phyloP scores from a whole-genome alignment of 1,284 basidiomycete species.

The Fomitiporia mediterranea region DNA sequence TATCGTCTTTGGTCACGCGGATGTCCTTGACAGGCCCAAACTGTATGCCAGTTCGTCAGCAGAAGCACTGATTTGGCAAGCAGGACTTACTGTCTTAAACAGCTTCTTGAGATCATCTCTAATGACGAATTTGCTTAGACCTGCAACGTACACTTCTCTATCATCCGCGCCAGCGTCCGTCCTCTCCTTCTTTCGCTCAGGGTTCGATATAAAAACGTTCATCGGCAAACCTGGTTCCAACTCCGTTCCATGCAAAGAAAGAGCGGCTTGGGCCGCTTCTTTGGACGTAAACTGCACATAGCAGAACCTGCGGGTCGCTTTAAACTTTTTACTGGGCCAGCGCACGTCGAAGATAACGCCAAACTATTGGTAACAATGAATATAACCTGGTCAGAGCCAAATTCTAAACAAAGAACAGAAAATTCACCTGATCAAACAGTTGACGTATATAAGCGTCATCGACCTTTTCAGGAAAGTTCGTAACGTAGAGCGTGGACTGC shows the following conservation, averaged over 20 bases:
- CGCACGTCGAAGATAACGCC: constrained; percentile 91
- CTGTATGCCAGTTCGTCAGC: constrained; percentile 37
- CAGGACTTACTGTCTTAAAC: constrained; percentile 60
- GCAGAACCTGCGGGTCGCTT: constrained; percentile 85
- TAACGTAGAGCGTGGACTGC: constrained; percentile 93
- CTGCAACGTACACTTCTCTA: constrained; percentile 81
- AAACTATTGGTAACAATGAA: constrained; percentile 53
- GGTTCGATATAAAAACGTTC: constrained; percentile 87
- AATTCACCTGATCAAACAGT: constrained; percentile 70
- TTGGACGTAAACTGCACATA: constrained; percentile 90
- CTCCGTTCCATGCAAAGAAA: constrained; percentile 75
- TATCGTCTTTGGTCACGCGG: constrained; percentile 69
- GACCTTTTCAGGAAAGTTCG: constrained; percentile 88
- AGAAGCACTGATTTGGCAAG: background rate
- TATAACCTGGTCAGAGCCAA: constrained; percentile 13
- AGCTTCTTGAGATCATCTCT: constrained; percentile 71
- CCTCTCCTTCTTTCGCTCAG: constrained; percentile 81
- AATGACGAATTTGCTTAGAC: constrained; percentile 70
- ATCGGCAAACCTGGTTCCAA: constrained; percentile 63
- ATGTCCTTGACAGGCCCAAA: constrained; percentile 81
- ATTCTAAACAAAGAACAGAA: background rate
- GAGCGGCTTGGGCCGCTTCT: constrained; percentile 67
- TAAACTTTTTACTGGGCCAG: constrained; percentile 98
- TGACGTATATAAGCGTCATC: constrained; percentile 76
- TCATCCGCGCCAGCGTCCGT: constrained; percentile 82